phyloP scores from a whole-genome alignment of 1,284 basidiomycete genomes.

The Moesziomyces antarcticus region DNA sequence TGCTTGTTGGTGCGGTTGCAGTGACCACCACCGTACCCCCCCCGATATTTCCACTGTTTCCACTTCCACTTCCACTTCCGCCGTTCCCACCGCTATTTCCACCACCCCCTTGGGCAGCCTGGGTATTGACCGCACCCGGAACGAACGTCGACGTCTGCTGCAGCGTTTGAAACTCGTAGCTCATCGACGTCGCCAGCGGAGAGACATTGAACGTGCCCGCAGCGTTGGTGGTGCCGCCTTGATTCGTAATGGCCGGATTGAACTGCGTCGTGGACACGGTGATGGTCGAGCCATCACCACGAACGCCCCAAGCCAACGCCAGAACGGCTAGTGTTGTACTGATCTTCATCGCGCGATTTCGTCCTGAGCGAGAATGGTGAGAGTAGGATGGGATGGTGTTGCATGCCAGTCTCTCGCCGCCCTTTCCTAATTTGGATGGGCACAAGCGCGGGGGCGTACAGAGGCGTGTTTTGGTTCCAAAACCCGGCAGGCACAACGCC shows the following conservation, averaged over 20 bases:
- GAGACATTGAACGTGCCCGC: conserved; percentile 58
- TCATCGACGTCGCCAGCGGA: conserved; percentile 41
- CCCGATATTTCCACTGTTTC: conserved; percentile 1
- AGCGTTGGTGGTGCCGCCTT: conserved; percentile 56
- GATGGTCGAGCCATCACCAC: conserved; percentile 33
- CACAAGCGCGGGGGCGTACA: too few relatives aligned
- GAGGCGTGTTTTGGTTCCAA: too few relatives aligned
- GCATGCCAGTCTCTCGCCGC: too few relatives aligned
- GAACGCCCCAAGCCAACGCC: background rate
- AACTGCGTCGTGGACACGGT: conserved; percentile 39
- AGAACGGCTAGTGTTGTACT: background rate
- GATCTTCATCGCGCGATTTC: background rate
- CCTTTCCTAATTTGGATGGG: too few relatives aligned
- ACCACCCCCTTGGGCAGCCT: background rate
- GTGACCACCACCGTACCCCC: conserved; percentile 31
- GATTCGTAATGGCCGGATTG: conserved; percentile 44
- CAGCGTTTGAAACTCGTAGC: conserved; percentile 32
- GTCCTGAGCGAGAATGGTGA: too few relatives aligned
- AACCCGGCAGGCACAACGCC: too few relatives aligned
- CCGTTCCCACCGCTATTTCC: background rate
- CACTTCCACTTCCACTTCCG: conserved; percentile 1
- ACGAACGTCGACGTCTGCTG: conserved; percentile 41
- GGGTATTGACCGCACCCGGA: conserved; percentile 6
- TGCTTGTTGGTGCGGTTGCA: conserved; percentile 18
- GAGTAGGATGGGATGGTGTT: too few relatives aligned